phyloP scores from a whole-genome alignment of 2,329 filamentous ascomycete genomes.

The Pochonia chlamydosporia region DNA sequence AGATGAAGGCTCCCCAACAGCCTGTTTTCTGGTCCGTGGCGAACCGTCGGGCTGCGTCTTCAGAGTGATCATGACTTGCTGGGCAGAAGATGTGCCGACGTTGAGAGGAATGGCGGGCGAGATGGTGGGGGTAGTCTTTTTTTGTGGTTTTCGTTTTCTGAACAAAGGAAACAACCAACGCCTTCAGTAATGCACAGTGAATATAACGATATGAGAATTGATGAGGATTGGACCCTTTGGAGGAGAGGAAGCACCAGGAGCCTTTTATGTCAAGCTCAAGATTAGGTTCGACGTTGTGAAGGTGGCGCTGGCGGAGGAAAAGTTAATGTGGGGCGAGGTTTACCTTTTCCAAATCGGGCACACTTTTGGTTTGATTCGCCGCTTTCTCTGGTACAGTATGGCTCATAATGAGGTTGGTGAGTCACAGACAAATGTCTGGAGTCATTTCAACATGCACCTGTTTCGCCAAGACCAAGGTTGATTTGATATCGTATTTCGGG shows the following conservation, averaged over 20 bases:
- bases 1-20: conserved; percentile 35
- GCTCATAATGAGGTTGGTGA: neutral
- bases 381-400: neutral
- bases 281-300: conserved; percentile 2
- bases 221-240: neutral
- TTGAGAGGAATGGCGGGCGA: neutral
- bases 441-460: neutral
- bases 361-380: neutral
- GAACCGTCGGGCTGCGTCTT: conserved; percentile 21
- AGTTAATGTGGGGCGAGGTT: neutral
- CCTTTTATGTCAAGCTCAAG: neutral
- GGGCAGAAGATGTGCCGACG: neutral
- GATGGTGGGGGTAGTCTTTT: neutral
- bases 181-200: neutral
- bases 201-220: neutral
- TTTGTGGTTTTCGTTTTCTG: neutral
- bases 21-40: conserved; percentile 34
- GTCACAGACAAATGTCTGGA: conserved; percentile 1
- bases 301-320: conserved; percentile 8
- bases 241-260: neutral
- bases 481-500: no score
- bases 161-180: neutral
- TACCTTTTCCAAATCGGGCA: neutral
- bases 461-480: neutral
- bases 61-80: conserved; percentile 32